phyloP scores from a whole-genome alignment of 2,329 filamentous ascomycete species.

The Coniochaeta hoffmannii region DNA sequence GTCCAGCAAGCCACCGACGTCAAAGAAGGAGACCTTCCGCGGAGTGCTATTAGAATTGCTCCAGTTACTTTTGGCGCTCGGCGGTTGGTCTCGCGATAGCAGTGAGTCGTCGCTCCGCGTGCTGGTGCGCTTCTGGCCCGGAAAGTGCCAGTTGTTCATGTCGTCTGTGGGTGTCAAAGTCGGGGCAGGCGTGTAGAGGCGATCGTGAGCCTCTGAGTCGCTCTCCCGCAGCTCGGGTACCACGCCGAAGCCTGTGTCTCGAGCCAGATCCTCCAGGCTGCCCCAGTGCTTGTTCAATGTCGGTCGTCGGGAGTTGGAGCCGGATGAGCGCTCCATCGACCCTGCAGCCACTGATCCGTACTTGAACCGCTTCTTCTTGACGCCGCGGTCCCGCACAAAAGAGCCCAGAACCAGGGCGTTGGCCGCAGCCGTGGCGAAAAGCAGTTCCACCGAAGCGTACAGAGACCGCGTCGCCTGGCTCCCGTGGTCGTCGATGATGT shows the following conservation, averaged over 20 bases:
- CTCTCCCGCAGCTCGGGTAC: slow-evolving; percentile 41
- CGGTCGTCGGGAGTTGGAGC: slow-evolving; percentile 32
- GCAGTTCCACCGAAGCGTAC: slow-evolving; percentile 80
- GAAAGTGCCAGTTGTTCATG: slow-evolving; percentile 41
- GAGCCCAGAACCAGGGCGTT: slow-evolving; percentile 88
- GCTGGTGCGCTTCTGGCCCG: slow-evolving; percentile 23
- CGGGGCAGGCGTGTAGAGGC: slow-evolving; percentile 16
- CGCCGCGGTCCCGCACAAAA: slow-evolving; percentile 81
- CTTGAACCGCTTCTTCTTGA: slow-evolving; percentile 83
- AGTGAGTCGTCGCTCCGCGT: slow-evolving; percentile 34
- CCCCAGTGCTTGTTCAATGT: slow-evolving; percentile 64
- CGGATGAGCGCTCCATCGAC: slow-evolving; percentile 48
- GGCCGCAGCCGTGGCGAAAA: slow-evolving; percentile 79
- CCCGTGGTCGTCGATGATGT: slow-evolving; percentile 63
- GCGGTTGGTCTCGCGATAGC: slow-evolving; percentile 21
- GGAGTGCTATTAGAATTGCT: slow-evolving; percentile 37
- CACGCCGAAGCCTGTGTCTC: slow-evolving; percentile 66
- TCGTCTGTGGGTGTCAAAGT: slow-evolving; percentile 23
- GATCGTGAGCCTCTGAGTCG: slow-evolving; percentile 16
- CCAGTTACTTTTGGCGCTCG: slow-evolving; percentile 22
- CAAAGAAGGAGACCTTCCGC: slow-evolving; percentile 70
- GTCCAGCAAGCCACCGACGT: slow-evolving; percentile 68
- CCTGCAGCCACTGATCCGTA: slow-evolving; percentile 52
- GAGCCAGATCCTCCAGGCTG: slow-evolving; percentile 85
- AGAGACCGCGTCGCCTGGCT: slow-evolving; percentile 83